phyloP scores from a whole-genome alignment of 768 basidiomycete genomes.

The Tubosaeta sp. region DNA sequence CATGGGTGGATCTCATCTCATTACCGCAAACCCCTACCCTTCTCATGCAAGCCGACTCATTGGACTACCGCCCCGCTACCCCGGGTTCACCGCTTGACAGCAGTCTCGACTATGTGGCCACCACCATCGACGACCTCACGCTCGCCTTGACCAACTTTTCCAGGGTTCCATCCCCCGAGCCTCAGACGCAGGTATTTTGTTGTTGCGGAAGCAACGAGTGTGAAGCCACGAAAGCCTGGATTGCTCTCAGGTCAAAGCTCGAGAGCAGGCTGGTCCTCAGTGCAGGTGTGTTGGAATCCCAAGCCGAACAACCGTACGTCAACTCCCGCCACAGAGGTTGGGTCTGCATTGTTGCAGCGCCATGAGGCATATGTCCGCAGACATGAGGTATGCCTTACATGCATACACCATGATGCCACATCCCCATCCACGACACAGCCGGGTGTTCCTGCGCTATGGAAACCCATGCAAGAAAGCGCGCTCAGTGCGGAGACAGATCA shows the following conservation, averaged over 20 bases:
- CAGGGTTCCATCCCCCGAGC: constrained; percentile 70
- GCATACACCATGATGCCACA: constrained; percentile 4
- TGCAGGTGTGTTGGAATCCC: constrained; percentile 58
- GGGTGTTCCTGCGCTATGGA: constrained; percentile 11
- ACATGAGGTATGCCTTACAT: constrained; percentile 49
- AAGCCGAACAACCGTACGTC: background rate
- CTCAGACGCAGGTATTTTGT: constrained; percentile 46
- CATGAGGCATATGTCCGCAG: constrained; percentile 83
- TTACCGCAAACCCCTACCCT: background rate
- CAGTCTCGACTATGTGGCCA: constrained; percentile 50
- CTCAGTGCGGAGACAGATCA: constrained; percentile 10
- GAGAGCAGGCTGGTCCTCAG: constrained; percentile 78
- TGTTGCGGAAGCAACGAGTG: constrained; percentile 67
- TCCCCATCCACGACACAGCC: constrained; percentile 17
- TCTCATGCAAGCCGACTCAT: constrained; percentile 21
- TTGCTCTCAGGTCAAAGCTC: constrained; percentile 59
- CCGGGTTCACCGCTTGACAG: constrained; percentile 49
- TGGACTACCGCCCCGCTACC: constrained; percentile 37
- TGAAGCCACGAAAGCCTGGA: constrained; percentile 60
- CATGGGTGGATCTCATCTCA: no score
- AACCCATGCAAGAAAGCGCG: constrained; percentile 10
- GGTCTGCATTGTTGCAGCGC: constrained; percentile 79
- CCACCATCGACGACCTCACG: constrained; percentile 77
- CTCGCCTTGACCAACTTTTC: constrained; percentile 69
- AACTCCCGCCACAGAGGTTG: constrained; percentile 58